Percentiles rank a stretch among this genome's conserved stretches.
Conservation (phyloP, 306 rosid genomes). For the Astragalus glycyphyllos region DNA sequence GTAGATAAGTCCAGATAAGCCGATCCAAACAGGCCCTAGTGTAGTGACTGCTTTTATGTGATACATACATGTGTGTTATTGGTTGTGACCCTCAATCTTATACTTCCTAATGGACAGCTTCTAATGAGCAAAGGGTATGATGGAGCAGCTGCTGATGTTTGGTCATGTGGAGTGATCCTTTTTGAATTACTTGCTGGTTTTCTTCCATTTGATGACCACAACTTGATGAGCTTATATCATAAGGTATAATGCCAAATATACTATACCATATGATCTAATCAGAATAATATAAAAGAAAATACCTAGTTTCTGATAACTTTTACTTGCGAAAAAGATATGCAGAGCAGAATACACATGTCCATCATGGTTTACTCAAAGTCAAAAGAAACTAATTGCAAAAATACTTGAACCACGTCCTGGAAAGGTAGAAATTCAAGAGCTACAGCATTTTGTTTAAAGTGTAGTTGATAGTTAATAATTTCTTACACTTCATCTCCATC, state of each 20-base stretch:
- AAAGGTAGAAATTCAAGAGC: constrained; percentile 55
- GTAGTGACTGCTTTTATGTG: no score
- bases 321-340: constrained; percentile 54
- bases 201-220: constrained; percentile 78
- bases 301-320: constrained; percentile 34
- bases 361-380: constrained; percentile 69
- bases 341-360: constrained; percentile 68
- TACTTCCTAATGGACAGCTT: constrained; percentile 50
- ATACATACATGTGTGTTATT: no score
- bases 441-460: neutral
- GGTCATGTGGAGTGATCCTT: constrained; percentile 92
- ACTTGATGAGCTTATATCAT: constrained; percentile 60
- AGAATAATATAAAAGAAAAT: neutral
- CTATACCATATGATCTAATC: neutral
- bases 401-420: constrained; percentile 61
- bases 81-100: neutral
- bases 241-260: constrained; percentile 54
- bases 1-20: no score
- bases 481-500: constrained; percentile 16
- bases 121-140: constrained; percentile 63
- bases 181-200: constrained; percentile 74
- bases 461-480: constrained; percentile 2
- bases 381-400: constrained; percentile 64
- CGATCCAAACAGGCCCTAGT: no score
- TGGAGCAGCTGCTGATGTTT: constrained; percentile 86